Evolutionary conservation across 2,329 filamentous ascomycete species (phyloP).

Genomic region (Taxawa tesnikishii): DNA sequence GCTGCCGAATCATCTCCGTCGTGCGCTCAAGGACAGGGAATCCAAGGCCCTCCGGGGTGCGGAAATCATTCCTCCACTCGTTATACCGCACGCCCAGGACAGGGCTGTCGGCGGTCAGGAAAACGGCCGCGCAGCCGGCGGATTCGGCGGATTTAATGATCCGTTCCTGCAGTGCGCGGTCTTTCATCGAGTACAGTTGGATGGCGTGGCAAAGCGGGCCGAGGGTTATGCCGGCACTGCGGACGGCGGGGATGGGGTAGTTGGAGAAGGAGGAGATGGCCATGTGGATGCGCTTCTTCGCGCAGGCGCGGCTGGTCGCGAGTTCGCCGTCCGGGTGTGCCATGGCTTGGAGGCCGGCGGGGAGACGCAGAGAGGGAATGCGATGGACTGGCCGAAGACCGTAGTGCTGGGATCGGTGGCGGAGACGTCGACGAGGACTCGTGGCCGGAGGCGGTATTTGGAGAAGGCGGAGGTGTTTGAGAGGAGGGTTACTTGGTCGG

Average conservation of each 20-base stretch:
- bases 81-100: conserved; percentile 41
- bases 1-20: conserved; percentile 12
- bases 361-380: conserved; percentile 41
- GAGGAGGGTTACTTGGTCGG: conserved; percentile 39
- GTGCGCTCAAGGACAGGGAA: conserved; percentile 16
- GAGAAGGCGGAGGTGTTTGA: conserved; percentile 30
- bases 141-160: conserved; percentile 17
- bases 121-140: conserved; percentile 39
- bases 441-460: conserved; percentile 12
- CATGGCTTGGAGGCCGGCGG: conserved; percentile 38
- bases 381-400: conserved; percentile 28
- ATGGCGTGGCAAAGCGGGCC: conserved; percentile 35
- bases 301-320: conserved; percentile 35
- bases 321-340: conserved; percentile 40
- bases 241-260: conserved; percentile 34
- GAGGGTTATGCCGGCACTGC: conserved; percentile 19
- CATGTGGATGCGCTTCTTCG: conserved; percentile 31
- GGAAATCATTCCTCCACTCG: conserved; percentile 41
- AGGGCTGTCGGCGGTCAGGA: conserved; percentile 44
- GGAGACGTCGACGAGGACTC: conserved; percentile 25
- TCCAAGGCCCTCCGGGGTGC: conserved; percentile 15
- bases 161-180: conserved; percentile 35
- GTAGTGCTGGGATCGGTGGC: conserved; percentile 26
- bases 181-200: conserved; percentile 42
- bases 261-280: conserved; percentile 37